Conservation (phyloP, 148 eudicot genomes). For the Diospyros kaki region DNA sequence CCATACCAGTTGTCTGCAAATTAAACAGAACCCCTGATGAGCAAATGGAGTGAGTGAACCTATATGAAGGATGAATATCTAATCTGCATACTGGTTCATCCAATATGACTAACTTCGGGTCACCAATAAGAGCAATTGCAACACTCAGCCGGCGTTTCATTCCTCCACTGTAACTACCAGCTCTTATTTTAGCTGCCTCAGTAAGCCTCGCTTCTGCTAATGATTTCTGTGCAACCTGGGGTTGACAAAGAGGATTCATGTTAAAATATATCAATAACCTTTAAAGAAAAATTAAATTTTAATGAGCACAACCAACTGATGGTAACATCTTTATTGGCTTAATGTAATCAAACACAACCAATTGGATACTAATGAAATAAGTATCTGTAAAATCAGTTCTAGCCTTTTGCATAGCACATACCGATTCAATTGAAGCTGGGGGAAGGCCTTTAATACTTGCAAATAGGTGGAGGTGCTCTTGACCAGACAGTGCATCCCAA, state of each 20-base stretch:
- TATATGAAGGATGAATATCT: background rate
- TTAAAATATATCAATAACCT: background rate
- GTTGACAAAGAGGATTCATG: background rate
- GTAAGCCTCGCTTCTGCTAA: constrained; percentile 65
- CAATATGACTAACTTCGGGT: constrained; percentile 78
- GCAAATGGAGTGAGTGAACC: background rate
- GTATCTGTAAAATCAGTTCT: constrained; percentile 8
- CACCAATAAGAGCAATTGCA: constrained; percentile 81
- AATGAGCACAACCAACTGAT: background rate
- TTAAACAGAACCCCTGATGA: background rate
- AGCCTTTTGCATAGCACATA: constrained; percentile 18
- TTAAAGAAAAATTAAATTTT: background rate
- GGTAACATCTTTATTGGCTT: background rate
- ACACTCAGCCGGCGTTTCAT: constrained; percentile 98
- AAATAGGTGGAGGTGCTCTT: constrained; percentile 79
- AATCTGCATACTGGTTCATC: constrained; percentile 73
- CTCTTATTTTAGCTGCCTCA: constrained; percentile 60
- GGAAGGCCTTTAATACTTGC: constrained; percentile 81
- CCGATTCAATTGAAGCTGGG: constrained; percentile 54
- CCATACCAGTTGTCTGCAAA: constrained; percentile 92
- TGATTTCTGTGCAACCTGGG: constrained; percentile 55
- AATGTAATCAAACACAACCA: background rate
- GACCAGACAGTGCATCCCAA: constrained; percentile 78
- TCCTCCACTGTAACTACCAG: constrained; percentile 88
- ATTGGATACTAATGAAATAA: background rate